A percentile compares a stretch with the other conserved stretches of the same genome.
These are phyloP conservation scores for Aspergillus spinulosporus DNA, from an alignment of 2,329 filamentous ascomycete genomes.

Conservation along the genomic window DNA sequence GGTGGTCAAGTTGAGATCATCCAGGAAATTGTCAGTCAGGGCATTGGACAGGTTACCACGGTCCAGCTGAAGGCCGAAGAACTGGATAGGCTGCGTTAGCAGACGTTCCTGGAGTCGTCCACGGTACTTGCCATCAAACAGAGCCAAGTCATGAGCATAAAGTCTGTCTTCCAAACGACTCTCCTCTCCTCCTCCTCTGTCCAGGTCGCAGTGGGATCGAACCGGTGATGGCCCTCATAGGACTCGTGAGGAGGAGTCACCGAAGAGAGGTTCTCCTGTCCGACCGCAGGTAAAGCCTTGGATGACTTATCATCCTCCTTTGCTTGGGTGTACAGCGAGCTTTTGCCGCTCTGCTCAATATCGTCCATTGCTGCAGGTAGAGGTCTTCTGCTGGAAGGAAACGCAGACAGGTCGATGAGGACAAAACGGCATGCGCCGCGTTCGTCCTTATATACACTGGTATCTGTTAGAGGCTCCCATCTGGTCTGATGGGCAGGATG, in stretches of 20 bases:
- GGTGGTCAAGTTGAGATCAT: slow-evolving; percentile 35
- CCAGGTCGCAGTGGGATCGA: slow-evolving; percentile 28
- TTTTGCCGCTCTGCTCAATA: slow-evolving; percentile 25
- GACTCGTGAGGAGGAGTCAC: slow-evolving; percentile 33
- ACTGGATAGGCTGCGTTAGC: slow-evolving; percentile 19
- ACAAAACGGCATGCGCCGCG: not conserved
- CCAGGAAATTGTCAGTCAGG: slow-evolving; percentile 39
- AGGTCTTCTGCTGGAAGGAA: not conserved
- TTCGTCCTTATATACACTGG: slow-evolving; percentile 11
- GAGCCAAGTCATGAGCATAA: slow-evolving; percentile 23
- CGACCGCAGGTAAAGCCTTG: slow-evolving; percentile 21
- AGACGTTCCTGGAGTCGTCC: too few species aligned
- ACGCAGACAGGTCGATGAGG: not conserved
- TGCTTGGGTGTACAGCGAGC: not conserved
- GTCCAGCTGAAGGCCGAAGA: slow-evolving; percentile 37
- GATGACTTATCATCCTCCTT: slow-evolving; percentile 17
- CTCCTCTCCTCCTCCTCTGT: slow-evolving; percentile 47
- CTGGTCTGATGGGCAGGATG: not conserved
- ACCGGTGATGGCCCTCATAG: slow-evolving; percentile 29
- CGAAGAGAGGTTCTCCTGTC: slow-evolving; percentile 29
- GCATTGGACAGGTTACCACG: slow-evolving; percentile 39
- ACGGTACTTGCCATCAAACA: slow-evolving; percentile 25
- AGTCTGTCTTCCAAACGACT: slow-evolving; percentile 48
- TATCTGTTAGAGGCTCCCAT: not conserved
- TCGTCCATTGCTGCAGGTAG: slow-evolving; percentile 20